Percentiles rank a stretch among this genome's conserved stretches.
These are phyloP conservation scores for Eucalyptus marginata DNA, from an alignment of 345 rosid species.

Conservation along the genomic window DNA sequence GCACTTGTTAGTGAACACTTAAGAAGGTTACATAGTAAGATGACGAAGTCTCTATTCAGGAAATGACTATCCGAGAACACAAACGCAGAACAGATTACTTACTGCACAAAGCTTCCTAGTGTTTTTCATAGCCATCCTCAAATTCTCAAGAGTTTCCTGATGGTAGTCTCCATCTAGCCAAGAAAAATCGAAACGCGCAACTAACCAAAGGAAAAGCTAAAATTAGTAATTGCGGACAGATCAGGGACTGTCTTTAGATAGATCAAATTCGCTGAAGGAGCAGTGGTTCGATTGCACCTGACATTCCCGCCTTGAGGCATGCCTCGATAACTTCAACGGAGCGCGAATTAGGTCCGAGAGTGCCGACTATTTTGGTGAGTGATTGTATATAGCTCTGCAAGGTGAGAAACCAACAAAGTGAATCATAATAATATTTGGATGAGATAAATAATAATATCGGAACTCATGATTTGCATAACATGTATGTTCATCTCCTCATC, in stretches of 20 bases:
- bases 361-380: conserved; percentile 20
- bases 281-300: neutral
- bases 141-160: conserved; percentile 25
- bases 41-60: neutral
- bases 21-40: neutral
- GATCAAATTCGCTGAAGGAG: neutral
- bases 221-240: neutral
- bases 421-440: neutral
- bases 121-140: conserved; percentile 11
- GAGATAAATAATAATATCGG: neutral
- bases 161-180: conserved; percentile 25
- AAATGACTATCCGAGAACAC: neutral
- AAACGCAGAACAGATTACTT: neutral
- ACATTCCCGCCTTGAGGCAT: conserved; percentile 25
- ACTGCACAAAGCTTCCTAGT: conserved; percentile 27
- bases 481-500: neutral
- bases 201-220: neutral
- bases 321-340: conserved; percentile 13
- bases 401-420: neutral
- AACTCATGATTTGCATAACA: neutral
- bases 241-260: neutral
- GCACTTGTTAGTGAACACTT: neutral
- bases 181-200: conserved; percentile 22
- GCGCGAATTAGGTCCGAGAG: conserved; percentile 25
- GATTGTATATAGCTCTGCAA: conserved; percentile 12